Percentiles rank a stretch among this genome's conserved stretches.
Evolutionary conservation across 2,329 filamentous ascomycete species (phyloP).

Genomic region (Botrytis deweyae): DNA sequence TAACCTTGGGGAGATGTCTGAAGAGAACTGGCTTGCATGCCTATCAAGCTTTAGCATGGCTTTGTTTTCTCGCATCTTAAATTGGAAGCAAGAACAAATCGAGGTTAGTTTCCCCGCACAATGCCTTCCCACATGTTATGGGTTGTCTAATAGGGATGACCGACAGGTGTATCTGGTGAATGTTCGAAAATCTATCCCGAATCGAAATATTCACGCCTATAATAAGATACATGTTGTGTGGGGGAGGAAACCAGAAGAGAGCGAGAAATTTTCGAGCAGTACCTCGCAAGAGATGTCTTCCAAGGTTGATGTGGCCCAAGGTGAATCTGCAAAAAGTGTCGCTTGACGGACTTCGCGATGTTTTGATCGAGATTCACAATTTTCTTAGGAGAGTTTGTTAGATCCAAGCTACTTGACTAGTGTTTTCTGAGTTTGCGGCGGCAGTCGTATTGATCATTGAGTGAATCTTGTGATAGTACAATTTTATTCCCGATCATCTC

Average conservation of each 20-base stretch:
- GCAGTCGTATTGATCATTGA: background rate
- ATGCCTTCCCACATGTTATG: no score
- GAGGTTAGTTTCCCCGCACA: slow-evolving; percentile 28
- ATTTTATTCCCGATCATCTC: no score
- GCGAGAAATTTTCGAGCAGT: background rate
- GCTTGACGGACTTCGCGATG: background rate
- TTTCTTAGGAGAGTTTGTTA: background rate
- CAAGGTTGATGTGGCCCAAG: no score
- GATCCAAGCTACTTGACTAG: background rate
- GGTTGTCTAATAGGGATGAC: background rate
- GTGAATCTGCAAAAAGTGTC: background rate
- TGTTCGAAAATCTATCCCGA: slow-evolving; percentile 32
- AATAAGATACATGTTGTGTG: slow-evolving; percentile 36
- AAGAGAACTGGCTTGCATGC: slow-evolving; percentile 34
- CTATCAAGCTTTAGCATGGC: slow-evolving; percentile 35
- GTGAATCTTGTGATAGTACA: no score
- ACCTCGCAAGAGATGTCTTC: background rate
- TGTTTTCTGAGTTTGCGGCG: background rate
- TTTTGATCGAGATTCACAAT: no score
- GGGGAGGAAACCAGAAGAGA: slow-evolving; percentile 32
- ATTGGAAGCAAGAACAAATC: slow-evolving; percentile 38
- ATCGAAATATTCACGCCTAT: slow-evolving; percentile 36
- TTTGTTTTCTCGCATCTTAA: slow-evolving; percentile 32
- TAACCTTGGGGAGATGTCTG: slow-evolving; percentile 32
- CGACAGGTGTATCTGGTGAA: slow-evolving; percentile 34